A percentile compares a stretch with the other conserved stretches of the same genome.
Evolutionary conservation across 139 green algal species (phyloP).

Genomic region (Picochlorum sp.): DNA sequence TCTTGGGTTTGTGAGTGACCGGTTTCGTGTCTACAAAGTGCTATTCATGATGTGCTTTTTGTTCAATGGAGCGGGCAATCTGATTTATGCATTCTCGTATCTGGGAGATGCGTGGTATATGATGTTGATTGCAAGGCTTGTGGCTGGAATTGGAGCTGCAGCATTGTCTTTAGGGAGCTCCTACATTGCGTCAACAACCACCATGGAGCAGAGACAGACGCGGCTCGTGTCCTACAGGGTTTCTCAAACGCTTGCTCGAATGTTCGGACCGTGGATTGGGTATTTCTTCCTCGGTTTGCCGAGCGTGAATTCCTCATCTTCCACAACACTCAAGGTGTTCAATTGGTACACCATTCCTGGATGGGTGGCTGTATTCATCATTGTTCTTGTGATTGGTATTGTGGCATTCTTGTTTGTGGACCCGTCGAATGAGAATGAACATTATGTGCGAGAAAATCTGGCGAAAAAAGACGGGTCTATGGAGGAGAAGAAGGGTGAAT

Average conservation of each 20-base stretch:
- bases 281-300: slow-evolving; percentile 31
- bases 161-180: slow-evolving; percentile 17
- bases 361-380: slow-evolving; percentile 13
- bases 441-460: slow-evolving; percentile 10
- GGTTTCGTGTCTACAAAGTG: slow-evolving; percentile 10
- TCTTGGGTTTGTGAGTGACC: slow-evolving; percentile 11
- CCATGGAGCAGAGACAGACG: slow-evolving; percentile 10
- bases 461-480: no score
- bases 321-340: slow-evolving; percentile 22
- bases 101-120: slow-evolving; percentile 20
- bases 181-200: slow-evolving; percentile 27
- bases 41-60: background rate
- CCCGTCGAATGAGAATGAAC: slow-evolving; percentile 26
- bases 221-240: slow-evolving; percentile 21
- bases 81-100: slow-evolving; percentile 25
- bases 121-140: slow-evolving; percentile 22
- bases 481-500: no score
- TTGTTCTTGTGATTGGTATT: slow-evolving; percentile 8
- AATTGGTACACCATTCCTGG: slow-evolving; percentile 36
- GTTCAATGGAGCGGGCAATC: slow-evolving; percentile 24
- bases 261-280: slow-evolving; percentile 22
- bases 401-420: slow-evolving; percentile 18
- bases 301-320: slow-evolving; percentile 7
- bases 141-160: slow-evolving; percentile 16
- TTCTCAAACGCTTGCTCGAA: slow-evolving; percentile 18